Evolutionary conservation across 257 asterid species (phyloP), one percentile per base, ranked within the genome.

Genomic region (Orobanche coerulescens): DNA sequence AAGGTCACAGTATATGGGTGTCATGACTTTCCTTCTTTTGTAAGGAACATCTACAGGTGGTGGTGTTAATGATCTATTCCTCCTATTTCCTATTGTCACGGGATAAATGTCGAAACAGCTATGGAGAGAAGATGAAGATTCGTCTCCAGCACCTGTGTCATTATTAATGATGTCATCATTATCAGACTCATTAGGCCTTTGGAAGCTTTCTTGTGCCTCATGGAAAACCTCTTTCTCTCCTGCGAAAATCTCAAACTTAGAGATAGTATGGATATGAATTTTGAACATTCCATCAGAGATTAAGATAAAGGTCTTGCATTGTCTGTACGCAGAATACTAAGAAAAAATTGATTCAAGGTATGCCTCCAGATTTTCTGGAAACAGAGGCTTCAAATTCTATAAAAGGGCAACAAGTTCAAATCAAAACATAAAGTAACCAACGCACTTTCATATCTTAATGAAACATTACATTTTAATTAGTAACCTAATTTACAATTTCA

Each of bases 211-310:
- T 46, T 72, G 75, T 34, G 97, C 94, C 65, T 84, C 98, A 61
- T 80, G 76, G 75, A 84, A 93, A 64, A 72, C 79, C 53, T 89
- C 95, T 60, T 84, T 78, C 53, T 89, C 95, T 60, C 85, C 98
- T 93, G 85, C 73, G 59, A 72, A 58, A 73, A 62, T 13, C 48
- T 24, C 58, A 59, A 61, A 47, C 68, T 69, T 47, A 72, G 51
- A 36, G 55, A 58, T 39, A 68, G 46, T 15, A 49, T 31, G 62
- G 33, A 44, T 47, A 49, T 67, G 19, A 55, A n/a, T 52, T 5
- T 24, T 47, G 57, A 58, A 16, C 5, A 20, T 4, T 53, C 19
- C 46, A 40, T 46, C 18, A 30, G 47, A 11, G 25, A 31, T 31
- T 16, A 13, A 66, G 52, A 60, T 42, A 46, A 13, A 47, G n/a